Percentiles rank a stretch among this genome's conserved stretches.
Evolutionary conservation across 441 rosid genomes (phyloP).

Genomic region (Pelargonium citronellum): DNA sequence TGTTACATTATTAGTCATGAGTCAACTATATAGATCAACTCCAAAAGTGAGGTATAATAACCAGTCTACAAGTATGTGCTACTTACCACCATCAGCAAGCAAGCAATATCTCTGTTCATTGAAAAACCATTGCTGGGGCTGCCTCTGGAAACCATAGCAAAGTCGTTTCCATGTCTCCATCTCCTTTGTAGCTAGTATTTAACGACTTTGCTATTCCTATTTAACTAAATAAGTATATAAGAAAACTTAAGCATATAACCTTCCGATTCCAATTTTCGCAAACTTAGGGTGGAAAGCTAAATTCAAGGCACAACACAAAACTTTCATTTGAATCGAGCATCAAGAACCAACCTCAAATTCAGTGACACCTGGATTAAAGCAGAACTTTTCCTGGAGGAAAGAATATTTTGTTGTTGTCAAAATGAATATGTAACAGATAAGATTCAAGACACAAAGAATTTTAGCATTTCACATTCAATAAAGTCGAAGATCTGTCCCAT

Average conservation of each 20-base stretch:
- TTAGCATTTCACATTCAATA: conserved; percentile 46
- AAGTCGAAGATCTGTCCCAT: conserved; percentile 85
- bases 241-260: conserved; percentile 16
- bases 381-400: conserved; percentile 71
- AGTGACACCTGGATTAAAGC: conserved; percentile 91
- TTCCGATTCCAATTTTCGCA: conserved; percentile 86
- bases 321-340: background rate
- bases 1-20: too few species aligned
- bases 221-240: background rate
- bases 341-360: conserved; percentile 64
- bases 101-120: conserved; percentile 78
- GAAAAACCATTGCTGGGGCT: conserved; percentile 80
- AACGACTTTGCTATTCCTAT: too few species aligned
- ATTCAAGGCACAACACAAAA: conserved; percentile 15
- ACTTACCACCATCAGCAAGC: conserved; percentile 82
- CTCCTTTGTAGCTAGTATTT: too few species aligned
- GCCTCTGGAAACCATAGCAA: conserved; percentile 71
- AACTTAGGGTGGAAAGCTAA: conserved; percentile 76
- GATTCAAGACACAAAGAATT: conserved; percentile 18
- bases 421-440: conserved; percentile 16
- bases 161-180: too few species aligned
- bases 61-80: conserved; percentile 9
- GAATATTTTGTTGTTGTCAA: conserved; percentile 9
- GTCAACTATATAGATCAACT: conserved; percentile 5
- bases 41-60: conserved; percentile 13